Evolutionary conservation across 2,329 filamentous ascomycete species (phyloP), one percentile per base, ranked within the genome.

Genomic region (Tympanopsis confertula): DNA sequence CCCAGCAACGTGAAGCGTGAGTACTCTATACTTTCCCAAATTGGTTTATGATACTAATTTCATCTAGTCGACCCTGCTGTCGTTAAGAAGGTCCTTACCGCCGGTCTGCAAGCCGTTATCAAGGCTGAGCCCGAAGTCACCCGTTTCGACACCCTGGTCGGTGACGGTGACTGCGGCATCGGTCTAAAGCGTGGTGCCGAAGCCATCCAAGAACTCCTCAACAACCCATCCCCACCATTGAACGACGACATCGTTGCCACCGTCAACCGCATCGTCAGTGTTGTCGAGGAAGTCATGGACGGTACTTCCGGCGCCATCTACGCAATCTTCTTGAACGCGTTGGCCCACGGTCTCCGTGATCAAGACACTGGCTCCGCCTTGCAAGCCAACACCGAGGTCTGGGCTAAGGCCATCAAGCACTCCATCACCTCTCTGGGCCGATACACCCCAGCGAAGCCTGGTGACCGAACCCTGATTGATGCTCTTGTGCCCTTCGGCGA

Each of bases 391-490:
- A 49, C 62, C 4, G 48, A 62, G 32, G 44, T 63, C 47, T 69
- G 72, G 78, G 60, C 78, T 3, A 63, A 69, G 20, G 88, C 87
- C 1, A 66, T 95, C 13, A 66, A 78, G 44, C 69, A 77, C 47
- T 84, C 86, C 38, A 74, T 82, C 44, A 66, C 78, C 15, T 77
- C 80, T 1, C 65, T 98, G 40, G 73, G 69, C 24, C 82, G 71
- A 52, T 96, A 96, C 58, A 98, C 91, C 2, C 88, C 89, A 1
- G 91, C 91, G 1, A 77, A 81, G 38, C 82, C 82, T 0, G 91
- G 91, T 19, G 91, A 98, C 55, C 73, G 91, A 37, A 98, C 91
- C 0, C 64, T 96, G 24, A 74, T 96, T 22, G 91, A 98, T 59
- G 87, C 89, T 2, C 66, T 98, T 36, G 74, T 84, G 44, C 91